These are phyloP conservation scores for Pisolithus tinctorius DNA, from an alignment of 768 basidiomycete genomes.

Conservation along the genomic window DNA sequence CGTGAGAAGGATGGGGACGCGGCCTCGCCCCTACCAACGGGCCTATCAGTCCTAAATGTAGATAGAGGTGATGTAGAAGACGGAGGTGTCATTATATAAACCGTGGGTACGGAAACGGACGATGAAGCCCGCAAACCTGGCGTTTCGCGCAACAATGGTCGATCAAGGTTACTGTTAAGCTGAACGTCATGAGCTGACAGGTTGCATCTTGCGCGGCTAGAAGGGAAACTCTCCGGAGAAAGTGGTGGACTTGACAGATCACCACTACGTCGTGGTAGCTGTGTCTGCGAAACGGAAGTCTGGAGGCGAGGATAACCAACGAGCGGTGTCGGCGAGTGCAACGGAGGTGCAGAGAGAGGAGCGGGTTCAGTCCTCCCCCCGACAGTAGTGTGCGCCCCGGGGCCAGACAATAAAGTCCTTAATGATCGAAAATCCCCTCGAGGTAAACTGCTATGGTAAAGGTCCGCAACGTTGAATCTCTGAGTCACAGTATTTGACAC, in stretches of 20 bases:
- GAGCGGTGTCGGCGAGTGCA: background rate
- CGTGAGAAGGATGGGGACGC: no score
- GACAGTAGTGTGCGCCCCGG: background rate
- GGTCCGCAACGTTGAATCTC: constrained; percentile 6
- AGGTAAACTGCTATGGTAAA: constrained; percentile 13
- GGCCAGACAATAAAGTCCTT: background rate
- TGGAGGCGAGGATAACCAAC: background rate
- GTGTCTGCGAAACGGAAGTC: background rate
- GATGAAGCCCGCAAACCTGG: no score
- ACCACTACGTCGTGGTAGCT: background rate
- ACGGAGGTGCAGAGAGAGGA: background rate
- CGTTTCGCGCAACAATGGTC: no score
- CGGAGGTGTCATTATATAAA: no score
- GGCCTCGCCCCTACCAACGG: no score
- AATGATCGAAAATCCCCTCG: constrained; percentile 3
- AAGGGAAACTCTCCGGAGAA: no score
- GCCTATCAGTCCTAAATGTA: no score
- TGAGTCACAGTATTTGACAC: background rate
- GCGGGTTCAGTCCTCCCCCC: background rate
- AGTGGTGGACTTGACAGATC: background rate
- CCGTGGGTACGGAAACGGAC: no score
- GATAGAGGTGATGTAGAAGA: no score
- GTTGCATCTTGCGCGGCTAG: no score
- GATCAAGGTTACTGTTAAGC: no score
- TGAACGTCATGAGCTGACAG: no score